Percentiles rank a stretch among this genome's conserved stretches.
Conservation (phyloP, 2,329 filamentous ascomycete genomes). For the Arthrobotrys conoides region DNA sequence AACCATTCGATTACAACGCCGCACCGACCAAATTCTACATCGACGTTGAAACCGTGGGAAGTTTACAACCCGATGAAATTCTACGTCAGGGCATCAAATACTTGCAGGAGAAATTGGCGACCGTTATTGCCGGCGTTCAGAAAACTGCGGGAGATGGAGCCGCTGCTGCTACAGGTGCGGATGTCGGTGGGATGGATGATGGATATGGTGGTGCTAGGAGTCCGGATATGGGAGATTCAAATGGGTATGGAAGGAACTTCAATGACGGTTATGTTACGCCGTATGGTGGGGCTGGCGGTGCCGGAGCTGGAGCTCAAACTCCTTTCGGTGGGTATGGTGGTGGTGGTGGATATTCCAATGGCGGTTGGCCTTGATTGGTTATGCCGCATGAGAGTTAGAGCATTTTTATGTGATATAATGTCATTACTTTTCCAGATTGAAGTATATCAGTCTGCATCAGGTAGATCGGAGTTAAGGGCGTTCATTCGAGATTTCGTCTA, state of each 20-base stretch:
- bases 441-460: constrained; percentile 27
- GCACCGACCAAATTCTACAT: constrained; percentile 89
- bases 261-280: constrained; percentile 63
- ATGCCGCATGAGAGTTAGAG: neutral
- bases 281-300: constrained; percentile 62
- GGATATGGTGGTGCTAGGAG: constrained; percentile 61
- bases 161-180: constrained; percentile 68
- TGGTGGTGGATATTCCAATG: constrained; percentile 58
- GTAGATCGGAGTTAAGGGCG: constrained; percentile 41
- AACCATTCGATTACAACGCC: constrained; percentile 91
- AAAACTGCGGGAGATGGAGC: constrained; percentile 72
- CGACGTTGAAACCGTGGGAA: constrained; percentile 90
- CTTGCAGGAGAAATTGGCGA: constrained; percentile 89
- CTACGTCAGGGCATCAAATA: constrained; percentile 89
- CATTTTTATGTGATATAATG: constrained; percentile 23
- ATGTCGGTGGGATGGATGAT: constrained; percentile 63
- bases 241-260: constrained; percentile 61
- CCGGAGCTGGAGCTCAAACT: constrained; percentile 54
- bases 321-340: constrained; percentile 58
- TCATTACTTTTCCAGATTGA: constrained; percentile 24
- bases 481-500: constrained; percentile 23
- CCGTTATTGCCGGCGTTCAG: constrained; percentile 78
- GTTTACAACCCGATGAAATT: constrained; percentile 89
- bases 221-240: constrained; percentile 55
- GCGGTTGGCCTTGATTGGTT: constrained; percentile 42